Evolutionary conservation across 2,329 filamentous ascomycete genomes (phyloP), one percentile per base, ranked within the genome.

Genomic region (Colletotrichum aenigma): DNA sequence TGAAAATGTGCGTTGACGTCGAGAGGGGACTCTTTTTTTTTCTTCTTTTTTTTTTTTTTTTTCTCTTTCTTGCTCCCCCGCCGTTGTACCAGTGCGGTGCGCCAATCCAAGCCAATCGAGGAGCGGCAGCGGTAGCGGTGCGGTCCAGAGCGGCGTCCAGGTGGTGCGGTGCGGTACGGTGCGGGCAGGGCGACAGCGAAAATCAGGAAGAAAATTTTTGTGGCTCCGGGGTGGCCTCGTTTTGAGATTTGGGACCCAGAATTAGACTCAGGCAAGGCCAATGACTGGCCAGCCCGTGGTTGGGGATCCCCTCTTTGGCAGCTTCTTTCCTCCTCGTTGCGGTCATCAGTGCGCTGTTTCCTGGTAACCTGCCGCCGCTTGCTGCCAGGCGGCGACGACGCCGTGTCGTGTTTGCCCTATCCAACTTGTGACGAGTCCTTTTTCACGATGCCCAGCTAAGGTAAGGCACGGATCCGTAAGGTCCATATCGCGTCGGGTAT

Each of bases 31-130:
- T 48, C 21, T 10, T 10, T 38, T 36, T 28, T 43, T 12, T 21
- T 6, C n/a, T 12, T 48, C 15, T 7, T 15, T 36, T 15, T 13
- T 36, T 18, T 9, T 7, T 34, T 34, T 13, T 13, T 34, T 18
- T 9, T 7, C 13, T 34, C 6, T 13, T 34, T 6, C 2, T 48
- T n/a, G 8, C n/a, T 21, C 43, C 43, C 43, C 43, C 43, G 43
- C 43, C 43, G 65, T 52, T 21, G 65, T 67, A 48, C 66, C 66
- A 55, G 28, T 68, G 66, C 52, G 32, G 66, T 43, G 52, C 90
- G 65, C 26, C 30, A 48, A 52, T 52, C 43, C 43, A 52, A 52
- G 12, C 24, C 26, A 43, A 38, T 56, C 15, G 30, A 58, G 30
- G 6, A 30, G 48, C 65, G 48, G 38, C 24, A 52, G 62, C 65